Percentiles rank a stretch among this genome's conserved stretches.
Evolutionary conservation across 164 flowering plant genomes (phyloP).

Genomic region (Nymphaea colorata): DNA sequence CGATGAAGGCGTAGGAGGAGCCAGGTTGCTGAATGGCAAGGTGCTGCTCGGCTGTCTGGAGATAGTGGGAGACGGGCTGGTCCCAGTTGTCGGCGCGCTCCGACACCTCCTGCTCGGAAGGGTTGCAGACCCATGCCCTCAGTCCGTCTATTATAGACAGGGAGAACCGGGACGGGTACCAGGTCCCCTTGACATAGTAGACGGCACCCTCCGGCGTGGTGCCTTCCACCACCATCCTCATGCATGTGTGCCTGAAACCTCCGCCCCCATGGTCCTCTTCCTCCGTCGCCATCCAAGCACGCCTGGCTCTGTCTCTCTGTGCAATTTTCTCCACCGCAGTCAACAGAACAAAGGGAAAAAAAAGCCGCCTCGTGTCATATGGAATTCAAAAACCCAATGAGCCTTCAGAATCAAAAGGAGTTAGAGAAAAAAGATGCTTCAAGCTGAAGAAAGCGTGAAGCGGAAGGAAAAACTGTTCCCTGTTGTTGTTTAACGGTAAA

Average conservation of each 20-base stretch:
- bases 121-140: slow-evolving; percentile 67
- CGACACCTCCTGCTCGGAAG: slow-evolving; percentile 57
- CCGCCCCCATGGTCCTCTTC: too few relatives aligned
- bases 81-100: slow-evolving; percentile 89
- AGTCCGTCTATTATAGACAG: slow-evolving; percentile 64
- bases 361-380: too few relatives aligned
- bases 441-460: too few relatives aligned
- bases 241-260: slow-evolving; percentile 44
- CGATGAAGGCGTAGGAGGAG: slow-evolving; percentile 53
- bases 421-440: too few relatives aligned
- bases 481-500: too few relatives aligned
- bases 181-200: slow-evolving; percentile 61
- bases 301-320: too few relatives aligned
- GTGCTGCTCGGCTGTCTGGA: slow-evolving; percentile 56
- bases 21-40: slow-evolving; percentile 84
- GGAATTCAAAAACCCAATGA: too few relatives aligned
- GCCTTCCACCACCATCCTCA: slow-evolving; percentile 39
- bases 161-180: slow-evolving; percentile 50
- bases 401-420: too few relatives aligned
- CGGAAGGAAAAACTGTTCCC: too few relatives aligned
- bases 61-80: slow-evolving; percentile 64
- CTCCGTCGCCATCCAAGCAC: too few relatives aligned
- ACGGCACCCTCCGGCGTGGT: slow-evolving; percentile 9
- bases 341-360: too few relatives aligned
- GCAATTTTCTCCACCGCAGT: too few relatives aligned